Evolutionary conservation across 2,329 filamentous ascomycete genomes (phyloP), one percentile per base, ranked within the genome.

Genomic region (Exophiala oligosperma): DNA sequence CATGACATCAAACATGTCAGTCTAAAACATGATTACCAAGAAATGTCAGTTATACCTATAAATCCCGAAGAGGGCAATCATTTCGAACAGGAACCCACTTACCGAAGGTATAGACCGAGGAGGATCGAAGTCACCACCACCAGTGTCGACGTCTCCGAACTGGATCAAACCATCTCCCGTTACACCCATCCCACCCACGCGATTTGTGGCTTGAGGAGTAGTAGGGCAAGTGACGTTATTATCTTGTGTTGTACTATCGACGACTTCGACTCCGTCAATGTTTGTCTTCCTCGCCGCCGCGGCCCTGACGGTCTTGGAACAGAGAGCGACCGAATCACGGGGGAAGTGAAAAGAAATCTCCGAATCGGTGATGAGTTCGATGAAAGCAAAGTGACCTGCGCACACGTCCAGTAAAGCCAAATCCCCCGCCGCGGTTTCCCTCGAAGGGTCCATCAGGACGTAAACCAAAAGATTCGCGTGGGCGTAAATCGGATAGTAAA

Each of bases 401-500:
- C 43, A 54, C 14, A 54, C 26, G 17, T 54, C 52, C 11, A 54
- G 52, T 3, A 54, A n/a, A 35, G 41, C 41, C 2, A 54, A 29
- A 29, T 54, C 52, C 2, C 12, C 44, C 28, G 14, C 26, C 6
- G 44, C 29, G 2, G 28, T 48, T 9, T 26, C 8, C 3, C 6
- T 14, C 8, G 41, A 37, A 12, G 52, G 52, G 43, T 54, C 17
- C 44, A 26, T 47, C 43, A 54, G 32, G 14, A 49, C 38, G 29
- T 49, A 49, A 9, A 54, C 29, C 12, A 54, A 24, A 3, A 54
- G 44, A 17, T 48, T 54, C 14, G 44, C 35, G 32, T 54, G 52
- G 17, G 52, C 52, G 32, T 54, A 54, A 14, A 54, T 54, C 9
- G 52, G 52, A 23, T 49, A 54, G 28, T 47, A 54, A 14, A 54